These are phyloP conservation scores for Neofusicoccum ribis DNA, from an alignment of 2,329 filamentous ascomycete genomes.

Conservation along the genomic window DNA sequence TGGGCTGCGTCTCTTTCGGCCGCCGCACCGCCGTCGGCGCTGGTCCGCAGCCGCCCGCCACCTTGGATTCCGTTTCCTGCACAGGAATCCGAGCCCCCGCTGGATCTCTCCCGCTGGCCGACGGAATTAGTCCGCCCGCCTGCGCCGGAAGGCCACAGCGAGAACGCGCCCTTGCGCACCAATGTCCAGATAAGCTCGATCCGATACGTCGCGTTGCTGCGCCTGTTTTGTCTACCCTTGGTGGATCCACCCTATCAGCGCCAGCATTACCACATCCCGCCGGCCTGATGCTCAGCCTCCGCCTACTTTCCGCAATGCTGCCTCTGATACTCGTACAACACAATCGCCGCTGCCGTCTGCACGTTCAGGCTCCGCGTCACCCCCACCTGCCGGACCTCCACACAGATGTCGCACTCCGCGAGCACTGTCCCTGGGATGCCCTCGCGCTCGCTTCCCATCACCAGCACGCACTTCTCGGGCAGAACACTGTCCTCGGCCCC, in stretches of 20 bases:
- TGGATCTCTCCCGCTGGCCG: neutral
- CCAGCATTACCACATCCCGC: too few relatives aligned
- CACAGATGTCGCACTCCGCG: slow-evolving; percentile 51
- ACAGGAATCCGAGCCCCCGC: neutral
- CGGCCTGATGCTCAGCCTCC: neutral
- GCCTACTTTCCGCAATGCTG: slow-evolving; percentile 28
- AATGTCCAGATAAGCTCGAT: neutral
- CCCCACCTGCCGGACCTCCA: slow-evolving; percentile 54
- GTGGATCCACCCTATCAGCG: too few relatives aligned
- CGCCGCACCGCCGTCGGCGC: too few relatives aligned
- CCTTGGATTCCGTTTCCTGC: neutral
- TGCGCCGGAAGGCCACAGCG: slow-evolving; percentile 4
- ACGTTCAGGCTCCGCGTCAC: slow-evolving; percentile 57
- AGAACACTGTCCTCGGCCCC: slow-evolving; percentile 33
- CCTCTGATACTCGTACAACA: slow-evolving; percentile 53
- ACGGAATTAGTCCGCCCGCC: slow-evolving; percentile 7
- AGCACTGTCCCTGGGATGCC: slow-evolving; percentile 52
- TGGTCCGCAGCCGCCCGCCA: neutral
- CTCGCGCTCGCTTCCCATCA: slow-evolving; percentile 54
- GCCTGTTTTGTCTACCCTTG: neutral
- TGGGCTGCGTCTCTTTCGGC: too few relatives aligned
- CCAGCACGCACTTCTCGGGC: slow-evolving; percentile 37
- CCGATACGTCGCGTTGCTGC: neutral
- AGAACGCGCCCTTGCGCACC: neutral
- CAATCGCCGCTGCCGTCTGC: slow-evolving; percentile 54